Base-by-base conservation (phyloP, 371 early-diverging fungal genomes). In the Actinomucor elegans region DNA sequence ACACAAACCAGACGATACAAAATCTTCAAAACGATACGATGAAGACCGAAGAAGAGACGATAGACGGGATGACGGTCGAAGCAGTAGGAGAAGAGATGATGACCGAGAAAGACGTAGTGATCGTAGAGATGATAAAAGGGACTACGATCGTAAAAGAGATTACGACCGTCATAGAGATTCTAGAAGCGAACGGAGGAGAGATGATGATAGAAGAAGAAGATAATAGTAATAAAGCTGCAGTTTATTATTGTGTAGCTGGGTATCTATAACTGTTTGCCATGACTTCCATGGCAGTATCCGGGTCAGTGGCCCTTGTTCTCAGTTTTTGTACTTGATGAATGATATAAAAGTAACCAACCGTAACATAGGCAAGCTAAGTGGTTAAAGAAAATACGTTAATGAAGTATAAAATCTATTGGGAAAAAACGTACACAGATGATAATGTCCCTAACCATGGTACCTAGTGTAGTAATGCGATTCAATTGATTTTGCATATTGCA, bases 21-120 rank as follows among this genome's bases (percentile, higher is more conserved):
- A 35, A 10, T 66, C 70, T 55, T 51, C 71, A 64, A 42, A 76
- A 62, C 52, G 72, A 47, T 44, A 73, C 48, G 56, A 71, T 7
- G 56, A 67, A 29, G 59, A 69, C 45, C 35, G 62, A 26, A 67
- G 64, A 36, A 65, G 54, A 15, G 52, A 64, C 23, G 55, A 61
- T 29, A 48, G 55, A 17, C 28, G 48, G 10, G 49, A 57, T 14
- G 59, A 54, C 20, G 38, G 45, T 12, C 36, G 60, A 14, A 40
- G 53, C n/a, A 55, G 43, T 9, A 41, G 17, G 12, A 41, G 52
- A 24, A 52, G 59, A 18, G 61, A 66, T 33, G 40, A 52, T 14
- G 21, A 44, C 15, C 43, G 59, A 26, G 64, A 55, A n/a, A 53
- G 52, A 43, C 43, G 56, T 31, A 43, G 52, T 36, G 43, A 52